A percentile compares a stretch with the other conserved stretches of the same genome.
Evolutionary conservation across 306 rosid genomes (phyloP).

Genomic region (Lagenaria siceraria): DNA sequence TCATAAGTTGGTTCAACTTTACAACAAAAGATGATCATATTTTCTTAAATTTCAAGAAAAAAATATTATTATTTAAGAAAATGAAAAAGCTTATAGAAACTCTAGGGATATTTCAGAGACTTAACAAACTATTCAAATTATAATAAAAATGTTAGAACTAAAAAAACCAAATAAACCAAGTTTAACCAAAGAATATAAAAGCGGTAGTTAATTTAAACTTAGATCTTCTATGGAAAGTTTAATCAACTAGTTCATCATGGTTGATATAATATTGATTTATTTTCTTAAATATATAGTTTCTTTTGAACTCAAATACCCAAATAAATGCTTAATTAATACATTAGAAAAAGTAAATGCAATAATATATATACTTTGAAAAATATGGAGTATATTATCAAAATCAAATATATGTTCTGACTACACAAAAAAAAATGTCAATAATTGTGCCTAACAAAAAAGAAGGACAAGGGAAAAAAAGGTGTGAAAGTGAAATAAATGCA

Average conservation of each 20-base stretch:
- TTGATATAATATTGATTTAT: neutral
- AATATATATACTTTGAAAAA: neutral
- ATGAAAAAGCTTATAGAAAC: no score
- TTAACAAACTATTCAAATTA: neutral
- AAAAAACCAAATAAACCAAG: no score
- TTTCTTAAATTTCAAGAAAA: no score
- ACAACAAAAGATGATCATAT: no score
- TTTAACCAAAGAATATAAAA: no score
- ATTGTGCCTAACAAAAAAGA: constrained; percentile 3
- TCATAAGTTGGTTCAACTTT: no score
- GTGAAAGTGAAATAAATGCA: constrained; percentile 4
- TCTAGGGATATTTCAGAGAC: neutral
- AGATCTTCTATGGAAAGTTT: no score
- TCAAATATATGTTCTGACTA: neutral
- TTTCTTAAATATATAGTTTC: neutral
- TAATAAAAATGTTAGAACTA: neutral
- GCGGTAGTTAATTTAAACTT: no score
- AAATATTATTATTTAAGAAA: no score
- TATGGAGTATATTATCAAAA: neutral
- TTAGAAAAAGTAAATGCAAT: neutral
- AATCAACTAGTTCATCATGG: neutral
- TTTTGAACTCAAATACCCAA: neutral
- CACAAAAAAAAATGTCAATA: neutral
- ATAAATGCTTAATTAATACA: constrained; percentile 2
- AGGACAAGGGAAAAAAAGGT: neutral